Conservation (phyloP, 192 early-diverging fungal species). For the Coemansia sp. region DNA sequence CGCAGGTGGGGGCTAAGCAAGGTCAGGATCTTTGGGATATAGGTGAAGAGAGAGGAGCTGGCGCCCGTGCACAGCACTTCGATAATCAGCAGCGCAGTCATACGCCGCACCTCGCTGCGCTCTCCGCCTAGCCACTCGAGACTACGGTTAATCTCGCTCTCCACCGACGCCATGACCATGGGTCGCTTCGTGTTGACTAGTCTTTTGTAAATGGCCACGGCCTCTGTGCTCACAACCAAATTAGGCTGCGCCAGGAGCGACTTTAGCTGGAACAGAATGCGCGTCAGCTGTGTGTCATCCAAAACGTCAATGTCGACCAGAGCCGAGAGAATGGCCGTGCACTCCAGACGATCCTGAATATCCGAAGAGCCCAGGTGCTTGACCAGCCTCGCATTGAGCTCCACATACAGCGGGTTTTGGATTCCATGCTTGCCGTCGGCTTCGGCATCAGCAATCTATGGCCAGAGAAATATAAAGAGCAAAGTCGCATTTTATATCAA, state of each 20-base stretch:
- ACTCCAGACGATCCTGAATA: slow-evolving; percentile 15
- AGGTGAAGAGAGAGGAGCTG: slow-evolving; percentile 76
- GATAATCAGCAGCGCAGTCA: slow-evolving; percentile 24
- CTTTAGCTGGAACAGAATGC: slow-evolving; percentile 17
- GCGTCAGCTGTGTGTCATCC: slow-evolving; percentile 23
- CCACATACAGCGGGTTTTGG: slow-evolving; percentile 18
- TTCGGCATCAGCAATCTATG: slow-evolving; percentile 20
- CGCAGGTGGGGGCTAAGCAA: slow-evolving; percentile 77
- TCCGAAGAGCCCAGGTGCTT: slow-evolving; percentile 4
- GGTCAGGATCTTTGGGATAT: slow-evolving; percentile 80
- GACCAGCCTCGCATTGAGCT: slow-evolving; percentile 6
- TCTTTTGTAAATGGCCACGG: slow-evolving; percentile 13
- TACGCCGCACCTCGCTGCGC: slow-evolving; percentile 10
- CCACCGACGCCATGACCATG: slow-evolving; percentile 7
- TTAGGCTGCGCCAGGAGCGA: slow-evolving; percentile 2
- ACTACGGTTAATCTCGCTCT: slow-evolving; percentile 15
- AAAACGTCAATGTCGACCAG: slow-evolving; percentile 11
- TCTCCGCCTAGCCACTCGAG: slow-evolving; percentile 24
- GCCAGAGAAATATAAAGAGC: not conserved
- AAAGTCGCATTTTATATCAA: not conserved
- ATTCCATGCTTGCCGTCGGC: slow-evolving; percentile 15
- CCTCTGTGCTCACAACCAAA: slow-evolving; percentile 15
- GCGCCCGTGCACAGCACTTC: slow-evolving; percentile 13
- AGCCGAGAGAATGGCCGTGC: slow-evolving; percentile 14
- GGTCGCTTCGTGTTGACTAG: slow-evolving; percentile 14